phyloP scores from a whole-genome alignment of 225 moss, liverwort and hornwort species.

The Ulota crispa region DNA sequence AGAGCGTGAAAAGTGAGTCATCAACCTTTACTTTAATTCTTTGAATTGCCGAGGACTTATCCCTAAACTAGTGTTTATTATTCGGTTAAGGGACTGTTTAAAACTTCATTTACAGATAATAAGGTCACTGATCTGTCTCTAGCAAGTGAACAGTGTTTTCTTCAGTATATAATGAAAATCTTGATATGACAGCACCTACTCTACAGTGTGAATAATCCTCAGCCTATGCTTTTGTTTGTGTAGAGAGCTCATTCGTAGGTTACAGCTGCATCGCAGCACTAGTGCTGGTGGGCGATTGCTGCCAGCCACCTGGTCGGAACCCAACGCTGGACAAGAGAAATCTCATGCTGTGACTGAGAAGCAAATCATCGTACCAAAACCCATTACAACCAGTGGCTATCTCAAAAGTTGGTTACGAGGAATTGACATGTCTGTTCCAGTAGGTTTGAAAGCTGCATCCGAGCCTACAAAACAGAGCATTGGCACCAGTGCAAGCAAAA shows the following conservation, averaged over 20 bases:
- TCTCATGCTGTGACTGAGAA: conserved; percentile 28
- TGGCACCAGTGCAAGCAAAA: conserved; percentile 36
- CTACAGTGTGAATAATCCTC: conserved; percentile 4
- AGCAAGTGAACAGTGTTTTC: neutral
- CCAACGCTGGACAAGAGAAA: conserved; percentile 26
- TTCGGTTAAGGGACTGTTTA: neutral
- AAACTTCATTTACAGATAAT: conserved; percentile 2
- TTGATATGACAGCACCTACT: neutral
- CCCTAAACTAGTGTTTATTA: neutral
- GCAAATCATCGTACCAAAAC: conserved; percentile 37
- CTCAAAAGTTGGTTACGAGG: conserved; percentile 82
- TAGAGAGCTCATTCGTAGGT: conserved; percentile 69
- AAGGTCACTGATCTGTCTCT: neutral
- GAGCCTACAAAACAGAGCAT: conserved; percentile 39
- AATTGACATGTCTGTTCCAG: conserved; percentile 61
- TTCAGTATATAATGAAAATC: neutral
- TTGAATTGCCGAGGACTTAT: neutral
- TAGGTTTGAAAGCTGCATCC: conserved; percentile 38
- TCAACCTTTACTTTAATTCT: neutral
- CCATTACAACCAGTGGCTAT: conserved; percentile 62
- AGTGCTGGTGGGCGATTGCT: conserved; percentile 62
- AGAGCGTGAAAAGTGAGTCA: conserved; percentile 71
- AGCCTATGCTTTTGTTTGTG: conserved; percentile 15
- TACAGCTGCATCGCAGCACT: conserved; percentile 77
- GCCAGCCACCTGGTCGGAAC: conserved; percentile 64